phyloP scores from a whole-genome alignment of 2,329 filamentous ascomycete species.

The Onygenales sp. region DNA sequence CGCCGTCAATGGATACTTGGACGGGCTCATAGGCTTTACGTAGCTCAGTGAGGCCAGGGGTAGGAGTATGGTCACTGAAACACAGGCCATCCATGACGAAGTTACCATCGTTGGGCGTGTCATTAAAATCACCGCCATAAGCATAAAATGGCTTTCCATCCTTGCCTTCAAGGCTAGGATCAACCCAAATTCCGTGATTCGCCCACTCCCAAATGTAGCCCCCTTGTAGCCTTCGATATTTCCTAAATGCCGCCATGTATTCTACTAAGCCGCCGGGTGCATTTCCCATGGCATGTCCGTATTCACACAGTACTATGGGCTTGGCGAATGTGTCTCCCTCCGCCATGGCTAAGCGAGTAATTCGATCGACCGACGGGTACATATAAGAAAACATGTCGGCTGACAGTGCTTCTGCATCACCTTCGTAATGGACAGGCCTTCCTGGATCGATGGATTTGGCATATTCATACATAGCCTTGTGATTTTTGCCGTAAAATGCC shows the following conservation, averaged over 20 bases:
- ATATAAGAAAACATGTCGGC: constrained; percentile 61
- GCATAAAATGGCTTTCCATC: constrained; percentile 41
- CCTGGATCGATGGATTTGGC: constrained; percentile 49
- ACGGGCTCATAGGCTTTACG: constrained; percentile 52
- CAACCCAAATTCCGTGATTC: constrained; percentile 49
- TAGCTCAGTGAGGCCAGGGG: constrained; percentile 47
- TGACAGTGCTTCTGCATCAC: constrained; percentile 48
- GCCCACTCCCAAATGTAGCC: constrained; percentile 61
- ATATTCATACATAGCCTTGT: constrained; percentile 57
- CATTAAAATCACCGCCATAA: constrained; percentile 55
- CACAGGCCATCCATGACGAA: constrained; percentile 56
- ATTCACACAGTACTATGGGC: constrained; percentile 39
- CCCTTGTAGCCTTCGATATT: constrained; percentile 53
- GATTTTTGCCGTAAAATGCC: constrained; percentile 61
- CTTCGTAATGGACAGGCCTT: constrained; percentile 58
- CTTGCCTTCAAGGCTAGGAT: constrained; percentile 20
- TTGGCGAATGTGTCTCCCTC: constrained; percentile 39
- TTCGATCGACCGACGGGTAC: constrained; percentile 49
- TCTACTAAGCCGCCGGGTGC: constrained; percentile 61
- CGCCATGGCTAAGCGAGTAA: constrained; percentile 38
- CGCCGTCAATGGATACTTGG: constrained; percentile 27
- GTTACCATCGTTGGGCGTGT: constrained; percentile 49
- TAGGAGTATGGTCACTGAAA: constrained; percentile 45
- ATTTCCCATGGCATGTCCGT: constrained; percentile 61
- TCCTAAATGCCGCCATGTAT: constrained; percentile 55